Base-by-base conservation (phyloP, 495 filamentous ascomycete species). In the Daldinia concentrica region DNA sequence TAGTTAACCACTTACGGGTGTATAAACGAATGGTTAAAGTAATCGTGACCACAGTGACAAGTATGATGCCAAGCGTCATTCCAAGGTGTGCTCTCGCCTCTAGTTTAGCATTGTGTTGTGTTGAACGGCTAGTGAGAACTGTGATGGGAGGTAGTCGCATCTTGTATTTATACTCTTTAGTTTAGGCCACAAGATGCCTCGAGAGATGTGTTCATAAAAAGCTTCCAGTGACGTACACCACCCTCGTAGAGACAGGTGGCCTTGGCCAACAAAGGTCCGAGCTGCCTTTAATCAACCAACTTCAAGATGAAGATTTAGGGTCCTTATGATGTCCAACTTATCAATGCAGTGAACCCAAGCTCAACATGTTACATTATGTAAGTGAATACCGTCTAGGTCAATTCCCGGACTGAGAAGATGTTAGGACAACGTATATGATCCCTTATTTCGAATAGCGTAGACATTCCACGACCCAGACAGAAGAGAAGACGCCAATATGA, bases 61-160 rank as follows among this genome's bases (percentile, higher is more conserved):
- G 79, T 48, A 84, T 32, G 26, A 83, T 58, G 39, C 80, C 86
- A 57, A 86, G 73, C 17, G 85, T 71, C 52, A 82, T 68, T 9
- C 81, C 81, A 11, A 73, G 74, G 63, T 81, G 77, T 0, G 86
- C 87, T 56, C 85, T 83, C 4, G 82, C 85, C 24, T 78, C 74
- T 5, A 87, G 87, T 66, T 89, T 73, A 63, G 78, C 69, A 74
- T 86, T 86, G 71, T 90, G 88, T 4, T 86, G 82, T n/a, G 50
- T 68, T 4, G 88, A 87, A 87, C 87, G 89, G 66, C 79, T 71
- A 3, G 69, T 78, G 58, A 81, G 56, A 4, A 87, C 80, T 17
- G 80, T 75, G 12, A 66, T 9, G 1, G 85, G 85, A 34, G 88
- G 85, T 39, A 84, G 66, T 34, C 74, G 79, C 83, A 85, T 85